phyloP scores from a whole-genome alignment of 805 yeast genomes.

The Grigorovia yakushimaensis region DNA sequence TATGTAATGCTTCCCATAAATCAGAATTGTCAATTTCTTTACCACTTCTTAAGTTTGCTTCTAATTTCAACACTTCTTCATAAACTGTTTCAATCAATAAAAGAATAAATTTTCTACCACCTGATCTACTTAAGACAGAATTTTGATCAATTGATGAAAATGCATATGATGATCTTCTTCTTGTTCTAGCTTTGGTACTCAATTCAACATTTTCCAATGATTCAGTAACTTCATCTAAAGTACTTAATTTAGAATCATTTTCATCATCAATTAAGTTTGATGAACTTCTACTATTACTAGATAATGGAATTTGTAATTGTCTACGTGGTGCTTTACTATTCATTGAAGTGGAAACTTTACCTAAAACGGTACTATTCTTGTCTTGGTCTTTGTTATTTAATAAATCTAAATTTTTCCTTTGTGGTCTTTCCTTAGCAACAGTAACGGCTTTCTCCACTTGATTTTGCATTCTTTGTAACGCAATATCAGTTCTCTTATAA shows the following conservation, averaged over 20 bases:
- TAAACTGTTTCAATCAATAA: constrained; percentile 70
- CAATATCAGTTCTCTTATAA: constrained; percentile 75
- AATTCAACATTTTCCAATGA: constrained; percentile 25
- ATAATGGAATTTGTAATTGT: constrained; percentile 52
- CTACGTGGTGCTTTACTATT: constrained; percentile 83
- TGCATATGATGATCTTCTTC: constrained; percentile 31
- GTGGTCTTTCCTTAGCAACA: constrained; percentile 81
- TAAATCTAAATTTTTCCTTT: constrained; percentile 15
- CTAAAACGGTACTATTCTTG: constrained; percentile 73
- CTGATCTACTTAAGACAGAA: constrained; percentile 28
- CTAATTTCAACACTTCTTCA: constrained; percentile 66
- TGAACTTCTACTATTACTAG: constrained; percentile 3
- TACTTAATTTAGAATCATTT: constrained; percentile 1
- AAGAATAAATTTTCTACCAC: constrained; percentile 45
- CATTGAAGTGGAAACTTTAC: constrained; percentile 73
- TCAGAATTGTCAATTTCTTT: constrained; percentile 36
- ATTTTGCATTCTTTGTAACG: constrained; percentile 94
- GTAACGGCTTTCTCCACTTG: constrained; percentile 95
- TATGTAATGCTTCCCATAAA: constrained; percentile 72
- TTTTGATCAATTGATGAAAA: constrained; percentile 28
- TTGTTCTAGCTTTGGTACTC: constrained; percentile 16
- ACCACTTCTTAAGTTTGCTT: constrained; percentile 59
- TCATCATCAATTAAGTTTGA: constrained; percentile 15
- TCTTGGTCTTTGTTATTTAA: constrained; percentile 34
- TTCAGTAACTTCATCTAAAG: constrained; percentile 26